Base-by-base conservation (phyloP, 768 basidiomycete genomes). In the Panellus pusillus region DNA sequence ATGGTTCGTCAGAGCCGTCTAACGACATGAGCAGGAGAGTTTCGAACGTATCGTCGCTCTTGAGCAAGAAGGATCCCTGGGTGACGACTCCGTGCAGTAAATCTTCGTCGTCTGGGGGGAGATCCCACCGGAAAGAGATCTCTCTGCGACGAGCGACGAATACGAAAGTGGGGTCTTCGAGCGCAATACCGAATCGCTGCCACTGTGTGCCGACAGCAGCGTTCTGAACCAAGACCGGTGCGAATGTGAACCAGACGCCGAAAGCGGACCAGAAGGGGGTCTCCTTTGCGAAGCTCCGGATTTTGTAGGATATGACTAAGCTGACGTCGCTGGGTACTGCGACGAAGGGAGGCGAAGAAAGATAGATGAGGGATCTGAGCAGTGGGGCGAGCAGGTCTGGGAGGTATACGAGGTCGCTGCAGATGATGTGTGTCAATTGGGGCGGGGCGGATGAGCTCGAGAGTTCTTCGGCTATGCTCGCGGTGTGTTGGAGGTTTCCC, bases 371-470 rank as follows among this genome's bases (percentile, higher is more conserved):
- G 2, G 87, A 83, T 2, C 86, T 81, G 17, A 95, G 72, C 15
- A 95, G 79, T 5, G 88, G 88, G 0, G 83, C 88, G 11, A 91
- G 75, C 1, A 95, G 79, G 53, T 89, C 82, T 0, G 90, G 89
- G 63, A 94, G 94, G 69, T 95, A 95, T 12, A 95, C 91, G 50
- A 94, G 77, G 69, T 93, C 91, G 65, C 92, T 93, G 68, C 91
- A 90, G 18, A 93, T 66, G 41, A 94, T 78, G 63, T 91, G 88
- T 1, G 85, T 86, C 47, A 57, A 82, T 62, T 28, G 59, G 47
- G 20, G 49, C 15, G 44, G 41, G 37, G 18, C 27, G 41, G 50
- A 17, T 9, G 42, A 15, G 6, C 45, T 39, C 8, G 36, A 57
- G 44, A 83, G 70, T 40, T 80, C 75, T 4, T 65, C 62, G 9